Percentiles rank a stretch among this genome's conserved stretches.
phyloP scores from a whole-genome alignment of 2,329 filamentous ascomycete species.

The Dactylonectria estremocensis region DNA sequence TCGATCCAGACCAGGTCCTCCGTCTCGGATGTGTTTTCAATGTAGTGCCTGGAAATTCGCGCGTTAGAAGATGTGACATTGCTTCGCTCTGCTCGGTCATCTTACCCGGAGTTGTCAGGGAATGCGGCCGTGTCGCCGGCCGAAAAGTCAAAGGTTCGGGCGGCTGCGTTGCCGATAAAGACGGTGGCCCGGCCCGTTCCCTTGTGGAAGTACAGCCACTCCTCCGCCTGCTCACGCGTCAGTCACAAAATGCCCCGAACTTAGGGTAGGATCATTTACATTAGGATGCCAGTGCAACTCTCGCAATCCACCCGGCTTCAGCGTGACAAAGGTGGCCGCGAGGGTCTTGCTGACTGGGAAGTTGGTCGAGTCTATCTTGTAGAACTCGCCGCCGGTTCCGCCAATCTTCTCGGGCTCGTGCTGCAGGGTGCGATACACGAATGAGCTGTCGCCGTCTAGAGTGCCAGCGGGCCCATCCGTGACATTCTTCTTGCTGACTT shows the following conservation, averaged over 20 bases:
- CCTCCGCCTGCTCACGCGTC: conserved; percentile 66
- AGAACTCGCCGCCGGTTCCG: conserved; percentile 73
- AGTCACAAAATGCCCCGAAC: background rate
- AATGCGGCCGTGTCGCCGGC: conserved; percentile 79
- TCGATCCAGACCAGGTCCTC: conserved; percentile 79
- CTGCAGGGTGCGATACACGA: conserved; percentile 72
- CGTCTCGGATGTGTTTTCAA: conserved; percentile 76
- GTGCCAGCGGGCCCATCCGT: conserved; percentile 58
- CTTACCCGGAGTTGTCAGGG: conserved; percentile 73
- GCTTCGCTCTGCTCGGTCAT: rapidly evolving
- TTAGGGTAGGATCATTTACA: conserved; percentile 51
- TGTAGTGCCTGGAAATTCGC: conserved; percentile 68
- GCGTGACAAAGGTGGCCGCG: conserved; percentile 74
- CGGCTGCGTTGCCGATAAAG: conserved; percentile 73
- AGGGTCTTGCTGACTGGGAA: conserved; percentile 78
- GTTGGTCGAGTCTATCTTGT: conserved; percentile 77
- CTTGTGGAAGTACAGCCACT: conserved; percentile 80
- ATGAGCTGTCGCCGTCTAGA: conserved; percentile 71
- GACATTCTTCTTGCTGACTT: conserved; percentile 62
- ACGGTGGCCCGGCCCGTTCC: conserved; percentile 74
- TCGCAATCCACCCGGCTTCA: conserved; percentile 74
- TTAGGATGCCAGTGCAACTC: conserved; percentile 82
- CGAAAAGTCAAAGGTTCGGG: conserved; percentile 77
- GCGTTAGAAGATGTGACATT: too few species aligned
- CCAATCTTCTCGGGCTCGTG: conserved; percentile 71